Percentiles rank a stretch among this genome's conserved stretches.
Conservation (phyloP, 768 basidiomycete species). For the Mycena vulgaris region DNA sequence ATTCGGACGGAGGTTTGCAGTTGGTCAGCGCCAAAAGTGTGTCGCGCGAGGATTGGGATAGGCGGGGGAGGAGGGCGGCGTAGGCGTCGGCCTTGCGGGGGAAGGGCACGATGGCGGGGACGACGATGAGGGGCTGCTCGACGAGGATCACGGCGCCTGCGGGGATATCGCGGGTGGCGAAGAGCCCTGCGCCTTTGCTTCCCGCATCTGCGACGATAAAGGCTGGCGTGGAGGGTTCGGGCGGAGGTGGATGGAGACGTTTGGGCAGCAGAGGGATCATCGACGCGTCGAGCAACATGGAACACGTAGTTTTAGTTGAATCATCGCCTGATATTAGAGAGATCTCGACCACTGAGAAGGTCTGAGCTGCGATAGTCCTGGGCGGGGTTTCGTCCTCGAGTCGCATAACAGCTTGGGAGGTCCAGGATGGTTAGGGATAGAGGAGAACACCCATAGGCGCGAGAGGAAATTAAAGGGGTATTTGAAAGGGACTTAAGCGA, state of each 20-base stretch:
- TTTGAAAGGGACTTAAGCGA: too few relatives aligned
- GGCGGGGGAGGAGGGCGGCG: conserved; percentile 40
- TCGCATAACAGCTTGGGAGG: background rate
- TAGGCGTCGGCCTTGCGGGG: conserved; percentile 40
- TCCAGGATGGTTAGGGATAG: background rate
- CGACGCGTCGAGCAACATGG: conserved; percentile 31
- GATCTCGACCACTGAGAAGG: conserved; percentile 17
- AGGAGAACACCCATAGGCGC: background rate
- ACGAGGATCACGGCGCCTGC: conserved; percentile 43
- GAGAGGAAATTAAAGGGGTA: background rate
- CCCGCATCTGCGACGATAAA: conserved; percentile 34
- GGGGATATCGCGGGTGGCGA: conserved; percentile 38
- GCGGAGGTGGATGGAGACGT: background rate
- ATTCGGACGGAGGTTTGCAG: conserved; percentile 50
- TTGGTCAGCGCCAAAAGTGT: conserved; percentile 45
- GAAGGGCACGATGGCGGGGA: conserved; percentile 39
- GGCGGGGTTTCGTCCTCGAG: background rate
- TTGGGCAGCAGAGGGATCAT: conserved; percentile 30
- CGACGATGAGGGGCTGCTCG: conserved; percentile 46
- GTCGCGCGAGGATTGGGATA: conserved; percentile 39
- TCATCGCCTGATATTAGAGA: background rate
- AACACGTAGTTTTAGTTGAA: conserved; percentile 25
- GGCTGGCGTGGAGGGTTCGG: background rate
- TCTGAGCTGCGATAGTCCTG: conserved; percentile 20
- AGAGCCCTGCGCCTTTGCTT: conserved; percentile 49